Conservation (phyloP, 2,329 filamentous ascomycete species). For the Aspergillus tanneri region DNA sequence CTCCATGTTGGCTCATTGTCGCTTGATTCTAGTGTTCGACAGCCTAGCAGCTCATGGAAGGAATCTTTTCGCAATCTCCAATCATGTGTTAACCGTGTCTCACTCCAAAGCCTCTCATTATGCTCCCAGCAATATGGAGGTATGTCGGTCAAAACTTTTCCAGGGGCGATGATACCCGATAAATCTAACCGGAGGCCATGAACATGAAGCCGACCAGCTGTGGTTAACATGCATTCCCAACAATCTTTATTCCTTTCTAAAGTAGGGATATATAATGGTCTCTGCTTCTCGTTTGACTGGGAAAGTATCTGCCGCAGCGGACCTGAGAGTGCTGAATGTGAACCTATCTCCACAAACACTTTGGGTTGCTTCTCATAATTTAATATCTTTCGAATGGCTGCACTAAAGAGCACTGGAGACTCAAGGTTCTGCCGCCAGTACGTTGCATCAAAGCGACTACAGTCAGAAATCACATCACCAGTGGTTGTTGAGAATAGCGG, state of each 20-base stretch:
- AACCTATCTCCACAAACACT: conserved; percentile 33
- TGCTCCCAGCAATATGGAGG: conserved; percentile 27
- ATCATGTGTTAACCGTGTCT: conserved; percentile 16
- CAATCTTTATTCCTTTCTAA: conserved; percentile 7
- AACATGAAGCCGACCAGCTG: conserved; percentile 16
- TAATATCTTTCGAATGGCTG: conserved; percentile 15
- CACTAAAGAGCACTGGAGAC: conserved; percentile 21
- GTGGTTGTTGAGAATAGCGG: conserved; percentile 11
- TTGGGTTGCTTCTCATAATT: conserved; percentile 8
- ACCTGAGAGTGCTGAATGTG: conserved; percentile 37
- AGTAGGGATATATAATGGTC: conserved; percentile 8
- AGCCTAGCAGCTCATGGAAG: conserved; percentile 30
- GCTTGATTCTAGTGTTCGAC: conserved; percentile 25
- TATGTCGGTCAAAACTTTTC: conserved; percentile 18
- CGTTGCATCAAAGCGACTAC: not conserved
- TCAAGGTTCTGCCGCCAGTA: conserved; percentile 20
- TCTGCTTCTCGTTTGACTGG: not conserved
- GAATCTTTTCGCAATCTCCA: conserved; percentile 25
- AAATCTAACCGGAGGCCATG: not conserved
- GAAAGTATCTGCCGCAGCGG: conserved; percentile 26
- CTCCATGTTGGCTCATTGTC: conserved; percentile 27
- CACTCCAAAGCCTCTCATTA: conserved; percentile 22
- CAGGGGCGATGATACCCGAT: not conserved
- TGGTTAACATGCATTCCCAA: conserved; percentile 21
- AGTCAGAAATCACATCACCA: not conserved